Evolutionary conservation across 2,329 filamentous ascomycete genomes (phyloP), one percentile per base, ranked within the genome.

Genomic region (Rhynchosporium agropyri): DNA sequence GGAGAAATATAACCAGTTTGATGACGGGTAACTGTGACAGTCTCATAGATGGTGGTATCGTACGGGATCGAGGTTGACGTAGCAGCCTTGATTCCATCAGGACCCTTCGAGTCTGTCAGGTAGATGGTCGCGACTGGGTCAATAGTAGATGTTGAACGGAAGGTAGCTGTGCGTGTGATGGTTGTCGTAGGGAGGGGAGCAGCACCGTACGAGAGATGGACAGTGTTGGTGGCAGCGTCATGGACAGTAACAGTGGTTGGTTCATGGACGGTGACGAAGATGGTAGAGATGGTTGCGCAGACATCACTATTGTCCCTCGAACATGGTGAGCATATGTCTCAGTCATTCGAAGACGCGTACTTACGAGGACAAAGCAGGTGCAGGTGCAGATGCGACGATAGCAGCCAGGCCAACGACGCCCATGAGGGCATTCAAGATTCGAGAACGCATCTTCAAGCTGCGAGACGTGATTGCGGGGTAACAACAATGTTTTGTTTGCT

Each of bases 381-480:
- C 66, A 56, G 67, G 65, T 43, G 65, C 65, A 15, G 64, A 55
- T 51, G 58, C 46, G 36, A 53, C 65, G 31, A 69, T 29, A 29
- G 65, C 57, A 58, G 65, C 67, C 38, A 72, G 58, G 13, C 67
- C 62, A 48, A 68, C 26, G 26, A 45, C 55, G 40, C 63, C 65
- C 7, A 15, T 31, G 42, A 68, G 8, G 53, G 51, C 43, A 15
- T 26, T 53, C 26, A 67, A 51, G 33, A 64, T n/a, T 20, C 65
- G 36, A 20, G 59, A 56, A 51, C 65, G 71, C 71, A 73, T 73
- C 38, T 69, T 70, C 66, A 63, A 26, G 56, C 29, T 56, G 29
- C 31, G 42, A 36, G 26, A 46, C 28, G 46, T 42, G 43, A 51
- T 49, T 40, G 40, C n/a, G 31, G 36, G 15, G 26, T 20, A 60